Percentiles rank a stretch among this genome's conserved stretches.
Evolutionary conservation across 2,329 filamentous ascomycete genomes (phyloP).

Genomic region (Phyllosticta citriasiana): DNA sequence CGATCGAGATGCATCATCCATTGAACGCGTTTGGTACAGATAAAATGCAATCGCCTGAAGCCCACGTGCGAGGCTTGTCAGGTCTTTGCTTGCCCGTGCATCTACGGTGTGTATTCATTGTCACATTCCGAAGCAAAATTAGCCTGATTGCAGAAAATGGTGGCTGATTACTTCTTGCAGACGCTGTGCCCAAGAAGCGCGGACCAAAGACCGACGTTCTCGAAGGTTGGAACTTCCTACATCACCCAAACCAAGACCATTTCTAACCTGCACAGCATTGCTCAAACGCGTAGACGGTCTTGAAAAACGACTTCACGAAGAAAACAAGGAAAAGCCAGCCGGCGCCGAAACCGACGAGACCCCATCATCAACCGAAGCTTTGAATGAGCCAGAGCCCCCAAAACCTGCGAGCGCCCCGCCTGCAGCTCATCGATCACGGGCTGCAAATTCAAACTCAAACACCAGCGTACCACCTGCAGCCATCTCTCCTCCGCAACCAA

Average conservation of each 20-base stretch:
- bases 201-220: constrained; percentile 85
- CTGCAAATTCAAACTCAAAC: neutral
- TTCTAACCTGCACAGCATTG: constrained; percentile 40
- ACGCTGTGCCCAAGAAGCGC: constrained; percentile 81
- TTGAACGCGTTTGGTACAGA: constrained; percentile 41
- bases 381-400: constrained; percentile 4
- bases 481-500: constrained; percentile 8
- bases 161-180: constrained; percentile 33
- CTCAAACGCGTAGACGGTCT: constrained; percentile 77
- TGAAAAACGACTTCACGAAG: constrained; percentile 62
- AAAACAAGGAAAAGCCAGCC: constrained; percentile 33
- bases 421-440: neutral
- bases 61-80: constrained; percentile 83
- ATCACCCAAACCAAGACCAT: neutral
- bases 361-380: constrained; percentile 1
- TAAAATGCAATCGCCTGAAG: constrained; percentile 80
- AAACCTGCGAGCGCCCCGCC: constrained; percentile 1
- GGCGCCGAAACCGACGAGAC: neutral
- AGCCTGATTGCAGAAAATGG: neutral
- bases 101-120: constrained; percentile 57
- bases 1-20: constrained; percentile 5
- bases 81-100: constrained; percentile 77
- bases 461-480: neutral
- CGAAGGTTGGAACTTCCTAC: constrained; percentile 34
- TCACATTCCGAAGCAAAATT: neutral